Evolutionary conservation across 1,139 yeast species (phyloP), one percentile per base, ranked within the genome.

Genomic region (Barnettozyma hawaiiensis): DNA sequence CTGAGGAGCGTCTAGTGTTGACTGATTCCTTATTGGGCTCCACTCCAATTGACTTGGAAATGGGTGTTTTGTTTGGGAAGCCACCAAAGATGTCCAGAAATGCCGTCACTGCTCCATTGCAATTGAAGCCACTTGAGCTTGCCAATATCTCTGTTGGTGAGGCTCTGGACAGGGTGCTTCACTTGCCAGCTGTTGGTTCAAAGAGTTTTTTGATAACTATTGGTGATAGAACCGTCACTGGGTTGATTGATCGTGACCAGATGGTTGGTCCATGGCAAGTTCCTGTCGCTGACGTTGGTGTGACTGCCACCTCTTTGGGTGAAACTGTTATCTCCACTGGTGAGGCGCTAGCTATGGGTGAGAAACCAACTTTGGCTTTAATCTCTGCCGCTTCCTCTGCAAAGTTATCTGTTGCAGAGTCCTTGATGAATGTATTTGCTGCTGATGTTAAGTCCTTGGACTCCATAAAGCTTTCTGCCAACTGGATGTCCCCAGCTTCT

Each of bases 241-340:
- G 99, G 39, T 76, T 94, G 55, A 85, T 92, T 49, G 97, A 95
- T 59, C 82, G 98, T 62, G 99, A 94, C 63, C 99, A 94, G 70
- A 84, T 90, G 84, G 97, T 94, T 48, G 99, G 99, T 36, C 98
- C 98, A 59, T 94, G 98, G 97, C 99, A 94, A 72, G 90, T 85
- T 6, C 98, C 99, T 35, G 98, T 94, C 20, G 94, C 98, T n/a
- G 97, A 94, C 63, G 97, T 89, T 45, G 98, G 96, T 65, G 97
- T 92, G 43, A 90, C 98, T 16, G 83, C 86, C 47, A 83, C 97
- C 0, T 85, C 97, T 3, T 74, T 87, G 43, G 97, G 95, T 55
- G 84, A 80, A 42, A 70, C 73, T 7, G 66, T 85, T 41, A 65
- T 82, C 48, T 56, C 68, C 10, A 83, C 95, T 20, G 99, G 99